Base-by-base conservation (phyloP, 345 rosid species). In the Aquilaria malaccensis region DNA sequence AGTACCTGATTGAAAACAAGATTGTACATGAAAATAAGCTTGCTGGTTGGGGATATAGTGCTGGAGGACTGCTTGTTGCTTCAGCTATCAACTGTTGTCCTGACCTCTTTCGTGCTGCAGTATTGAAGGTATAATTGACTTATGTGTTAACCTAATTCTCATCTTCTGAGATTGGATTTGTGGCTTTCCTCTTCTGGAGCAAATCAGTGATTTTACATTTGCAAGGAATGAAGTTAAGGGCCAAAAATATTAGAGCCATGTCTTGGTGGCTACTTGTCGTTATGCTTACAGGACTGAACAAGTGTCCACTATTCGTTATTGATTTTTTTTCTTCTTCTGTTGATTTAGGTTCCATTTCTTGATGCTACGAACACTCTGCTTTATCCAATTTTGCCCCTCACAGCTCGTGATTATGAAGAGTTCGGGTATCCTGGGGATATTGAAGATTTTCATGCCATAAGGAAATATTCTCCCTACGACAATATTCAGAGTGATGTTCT, bases 1-100 rank as follows among this genome's bases (percentile, higher is more conserved):
- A 70, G 70, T 90, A 81, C 78, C 87, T 93, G 41, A 48, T 84
- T 45, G 81, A 80, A 45, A 82, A 80, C 67, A 79, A 76, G 68
- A 74, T 93, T 59, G 96, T 89, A 67, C 76, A 78, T 56, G 84
- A 79, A 47, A 77, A 78, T 68, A 85, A 84, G 75, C 95, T 93
- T 72, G 90, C 90, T 15, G 96, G 88, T 61, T 89, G 85, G 87
- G 98, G 98, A 67, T 84, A 85, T 71, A 93, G 98, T 65, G 97
- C 87, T 12, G 97, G 96, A 58, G 99, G 95, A 51, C 92, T 90
- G 60, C 71, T 86, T 64, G 87, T 93, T 79, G 99, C 99, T 79
- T 77, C 97, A 60, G 97, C 96, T 72, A 87, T 86, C 61, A 94
- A 88, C 68, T 55, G 50, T 56, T 79, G 74, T 67, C 99, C 92